phyloP scores from a whole-genome alignment of 345 rosid genomes.

The Populus deltoides region DNA sequence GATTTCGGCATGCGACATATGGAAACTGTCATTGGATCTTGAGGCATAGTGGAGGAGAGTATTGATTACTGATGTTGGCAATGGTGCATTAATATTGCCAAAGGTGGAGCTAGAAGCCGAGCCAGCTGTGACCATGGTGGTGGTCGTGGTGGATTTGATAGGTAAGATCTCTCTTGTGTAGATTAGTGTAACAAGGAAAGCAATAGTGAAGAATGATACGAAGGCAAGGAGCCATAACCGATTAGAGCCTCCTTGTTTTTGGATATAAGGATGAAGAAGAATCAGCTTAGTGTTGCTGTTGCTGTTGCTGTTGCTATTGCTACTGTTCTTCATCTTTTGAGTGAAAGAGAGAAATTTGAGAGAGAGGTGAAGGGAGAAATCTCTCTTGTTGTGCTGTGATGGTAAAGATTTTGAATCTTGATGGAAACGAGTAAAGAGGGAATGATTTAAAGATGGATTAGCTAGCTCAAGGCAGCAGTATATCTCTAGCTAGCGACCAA shows the following conservation, averaged over 20 bases:
- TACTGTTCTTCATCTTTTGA: slow-evolving; percentile 53
- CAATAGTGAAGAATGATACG: slow-evolving; percentile 74
- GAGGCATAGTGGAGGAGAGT: slow-evolving; percentile 84
- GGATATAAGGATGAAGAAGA: slow-evolving; percentile 88
- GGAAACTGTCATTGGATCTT: slow-evolving; percentile 72
- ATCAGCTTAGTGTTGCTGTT: slow-evolving; percentile 70
- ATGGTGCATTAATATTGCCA: slow-evolving; percentile 26
- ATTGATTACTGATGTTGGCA: slow-evolving; percentile 63
- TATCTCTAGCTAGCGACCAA: slow-evolving; percentile 49
- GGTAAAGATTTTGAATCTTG: slow-evolving; percentile 31
- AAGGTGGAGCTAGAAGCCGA: slow-evolving; percentile 22
- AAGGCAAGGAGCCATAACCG: slow-evolving; percentile 86
- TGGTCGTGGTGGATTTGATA: slow-evolving; percentile 5
- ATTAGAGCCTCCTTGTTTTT: slow-evolving; percentile 78
- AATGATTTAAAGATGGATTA: slow-evolving; percentile 33
- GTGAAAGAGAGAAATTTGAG: neutral
- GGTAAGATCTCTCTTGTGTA: slow-evolving; percentile 65
- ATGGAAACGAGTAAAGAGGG: slow-evolving; percentile 27
- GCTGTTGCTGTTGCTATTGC: slow-evolving; percentile 39
- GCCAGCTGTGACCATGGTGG: slow-evolving; percentile 24
- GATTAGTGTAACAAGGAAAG: slow-evolving; percentile 70
- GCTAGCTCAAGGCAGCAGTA: slow-evolving; percentile 17
- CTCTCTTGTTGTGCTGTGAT: neutral
- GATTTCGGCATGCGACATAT: slow-evolving; percentile 68
- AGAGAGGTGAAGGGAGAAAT: neutral